Evolutionary conservation across 345 rosid species (phyloP), one percentile per base, ranked within the genome.

Genomic region (Pistacia vera): DNA sequence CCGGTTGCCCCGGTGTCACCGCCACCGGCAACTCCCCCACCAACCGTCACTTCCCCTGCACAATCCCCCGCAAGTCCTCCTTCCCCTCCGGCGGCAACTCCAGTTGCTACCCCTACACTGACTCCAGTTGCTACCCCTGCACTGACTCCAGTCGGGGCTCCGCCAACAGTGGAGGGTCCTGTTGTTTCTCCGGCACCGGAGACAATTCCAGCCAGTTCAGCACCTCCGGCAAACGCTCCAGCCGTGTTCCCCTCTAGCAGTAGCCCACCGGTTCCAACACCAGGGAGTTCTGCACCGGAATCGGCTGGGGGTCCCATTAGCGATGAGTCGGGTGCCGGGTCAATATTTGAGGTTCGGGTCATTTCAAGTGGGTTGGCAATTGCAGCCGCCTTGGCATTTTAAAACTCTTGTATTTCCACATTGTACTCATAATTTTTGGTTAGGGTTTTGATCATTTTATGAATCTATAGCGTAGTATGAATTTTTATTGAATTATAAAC

Each of bases 171-270:
- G 11, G 83, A 81, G 52, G 76, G 85, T 52, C 94, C 91, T 3
- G 79, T 20, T 8, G 69, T 63, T 5, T 68, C 80, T 2, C 73
- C 83, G 1, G 46, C 85, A 7, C 88, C 91, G 3, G 84, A 75
- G 79, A 60, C 80, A 61, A 80, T 83, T 75, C 92, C 93, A 1
- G 78, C 92, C 0, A 86, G 82, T 78, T 83, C 91, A 0, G 75
- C 86, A 35, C 78, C 89, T 25, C 92, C 92, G 11, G 77, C 85
- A 0, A 82, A 72, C 63, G 63, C 87, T 17, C 96, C 93, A 0
- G 80, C 25, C 14, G 84, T 88, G 30, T 86, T 91, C 76, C 93
- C 93, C 3, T 88, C 89, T 1, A 85, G 76, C 48, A 82, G 90
- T 14, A 78, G 81, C 49, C 91, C 92, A 0, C 77, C 85, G 2